These are phyloP conservation scores for Trichomonas vaginalis DNA, from an alignment of 208 protist genomes.

Conservation along the genomic window DNA sequence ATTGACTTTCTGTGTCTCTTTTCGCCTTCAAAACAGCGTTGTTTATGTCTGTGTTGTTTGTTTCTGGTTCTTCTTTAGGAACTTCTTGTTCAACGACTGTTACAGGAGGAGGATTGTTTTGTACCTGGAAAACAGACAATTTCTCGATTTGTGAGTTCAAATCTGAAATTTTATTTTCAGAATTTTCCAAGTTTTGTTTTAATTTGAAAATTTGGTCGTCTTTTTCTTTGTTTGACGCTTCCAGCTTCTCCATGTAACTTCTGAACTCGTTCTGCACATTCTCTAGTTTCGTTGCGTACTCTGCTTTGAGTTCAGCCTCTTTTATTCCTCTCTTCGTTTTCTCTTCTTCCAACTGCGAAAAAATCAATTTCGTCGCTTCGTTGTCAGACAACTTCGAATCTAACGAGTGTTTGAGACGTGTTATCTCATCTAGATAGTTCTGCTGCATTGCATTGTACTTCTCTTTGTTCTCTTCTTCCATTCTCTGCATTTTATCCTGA, in stretches of 20 bases:
- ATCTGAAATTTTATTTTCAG: not conserved
- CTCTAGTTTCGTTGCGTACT: not conserved
- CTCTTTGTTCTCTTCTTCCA: not conserved
- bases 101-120: not conserved
- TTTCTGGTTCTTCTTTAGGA: not conserved
- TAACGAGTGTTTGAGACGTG: not conserved
- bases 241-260: not conserved
- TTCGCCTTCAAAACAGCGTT: not conserved
- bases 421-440: not conserved
- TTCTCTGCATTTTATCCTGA: not conserved
- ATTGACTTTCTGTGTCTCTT: not conserved
- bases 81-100: not conserved
- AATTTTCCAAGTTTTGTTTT: not conserved
- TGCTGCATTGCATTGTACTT: not conserved
- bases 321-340: not conserved
- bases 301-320: not conserved
- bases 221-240: not conserved
- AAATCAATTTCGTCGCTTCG: not conserved
- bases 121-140: not conserved
- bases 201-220: not conserved
- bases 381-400: not conserved
- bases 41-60: not conserved
- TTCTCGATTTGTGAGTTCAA: not conserved
- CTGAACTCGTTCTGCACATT: not conserved
- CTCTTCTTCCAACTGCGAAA: not conserved